A percentile compares a stretch with the other conserved stretches of the same genome.
Evolutionary conservation across 495 filamentous ascomycete genomes (phyloP).

Genomic region (Aspergillus ellipticus): DNA sequence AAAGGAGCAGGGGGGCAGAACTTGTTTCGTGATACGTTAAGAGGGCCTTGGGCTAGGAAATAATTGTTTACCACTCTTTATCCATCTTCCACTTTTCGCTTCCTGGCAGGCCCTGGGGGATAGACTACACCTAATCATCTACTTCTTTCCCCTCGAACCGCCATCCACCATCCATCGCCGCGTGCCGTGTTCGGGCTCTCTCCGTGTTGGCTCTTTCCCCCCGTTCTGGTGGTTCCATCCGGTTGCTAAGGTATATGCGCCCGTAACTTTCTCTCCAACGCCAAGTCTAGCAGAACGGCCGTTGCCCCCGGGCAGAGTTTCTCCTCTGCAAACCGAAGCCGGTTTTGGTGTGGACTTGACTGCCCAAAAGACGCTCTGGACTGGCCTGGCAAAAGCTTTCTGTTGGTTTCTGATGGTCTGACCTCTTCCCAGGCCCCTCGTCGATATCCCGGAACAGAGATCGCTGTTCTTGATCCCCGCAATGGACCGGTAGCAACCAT

Average conservation of each 20-base stretch:
- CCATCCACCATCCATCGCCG: slow-evolving; percentile 4
- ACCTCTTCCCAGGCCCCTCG: slow-evolving; percentile 1
- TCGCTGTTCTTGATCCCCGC: slow-evolving; percentile 29
- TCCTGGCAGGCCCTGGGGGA: not conserved
- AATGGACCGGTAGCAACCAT: slow-evolving; percentile 43
- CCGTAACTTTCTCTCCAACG: slow-evolving; percentile 17
- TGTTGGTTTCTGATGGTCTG: not conserved
- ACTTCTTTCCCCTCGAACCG: slow-evolving; percentile 6
- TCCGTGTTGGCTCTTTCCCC: not conserved
- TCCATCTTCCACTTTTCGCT: not conserved
- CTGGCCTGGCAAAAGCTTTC: not conserved
- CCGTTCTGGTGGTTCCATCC: slow-evolving; percentile 7
- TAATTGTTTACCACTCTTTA: slow-evolving; percentile 4
- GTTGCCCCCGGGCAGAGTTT: slow-evolving; percentile 23
- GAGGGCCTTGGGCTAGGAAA: not conserved
- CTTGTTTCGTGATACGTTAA: slow-evolving; percentile 4
- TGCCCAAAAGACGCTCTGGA: not conserved
- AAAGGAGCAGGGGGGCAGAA: slow-evolving; percentile 23
- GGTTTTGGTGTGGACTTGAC: not conserved
- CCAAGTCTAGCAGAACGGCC: slow-evolving; percentile 17
- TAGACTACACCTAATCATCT: not conserved
- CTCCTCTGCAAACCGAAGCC: slow-evolving; percentile 9
- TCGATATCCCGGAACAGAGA: slow-evolving; percentile 18
- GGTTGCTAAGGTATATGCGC: slow-evolving; percentile 14
- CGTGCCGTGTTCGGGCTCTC: slow-evolving; percentile 1